Evolutionary conservation across 805 yeast species (phyloP), one percentile per base, ranked within the genome.

Genomic region (Pichia ethanolica): DNA sequence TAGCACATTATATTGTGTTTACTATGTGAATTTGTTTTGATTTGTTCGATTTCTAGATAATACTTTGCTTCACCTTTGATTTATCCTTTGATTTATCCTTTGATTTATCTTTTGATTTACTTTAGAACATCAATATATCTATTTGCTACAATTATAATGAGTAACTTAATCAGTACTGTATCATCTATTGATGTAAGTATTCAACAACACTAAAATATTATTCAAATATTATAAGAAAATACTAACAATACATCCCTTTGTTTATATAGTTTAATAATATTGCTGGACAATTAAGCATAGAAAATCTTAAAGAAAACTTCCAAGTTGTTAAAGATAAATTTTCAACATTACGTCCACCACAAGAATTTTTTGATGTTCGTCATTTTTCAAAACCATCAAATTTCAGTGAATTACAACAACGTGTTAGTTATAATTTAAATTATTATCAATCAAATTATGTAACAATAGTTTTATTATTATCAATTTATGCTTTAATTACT

Each of bases 331-430:
- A 84, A 62, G 61, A 74, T 37, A 78, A 82, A 54, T 72, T 89
- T 53, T 69, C 93, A 44, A 79, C 86, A 59, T 67, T 93, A 53
- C 83, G 86, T 63, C 88, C 97, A 36, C 90, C 95, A 39, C 93
- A 85, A 67, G 99, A 93, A 66, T 93, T 93, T 65, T 88, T 93
- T 63, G 97, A 93, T 65, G 69, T 86, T 62, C 86, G 89, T 68
- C 83, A 96, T 65, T 67, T 93, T 53, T 86, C 96, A 36, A 89
- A 89, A 66, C 99, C 99, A 25, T 81, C 79, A 48, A 89, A 89
- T 67, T 85, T 89, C 66, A 82, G 85, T 44, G 99, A 93, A 57
- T 73, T 86, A 45, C 99, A 93, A 71, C 79, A 86, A 58, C 81
- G 99, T 67, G 88, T 91, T 39, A 71, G 84, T 42, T 93, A 80